phyloP scores from a whole-genome alignment of 805 yeast species.

The Ogataea naganishii region DNA sequence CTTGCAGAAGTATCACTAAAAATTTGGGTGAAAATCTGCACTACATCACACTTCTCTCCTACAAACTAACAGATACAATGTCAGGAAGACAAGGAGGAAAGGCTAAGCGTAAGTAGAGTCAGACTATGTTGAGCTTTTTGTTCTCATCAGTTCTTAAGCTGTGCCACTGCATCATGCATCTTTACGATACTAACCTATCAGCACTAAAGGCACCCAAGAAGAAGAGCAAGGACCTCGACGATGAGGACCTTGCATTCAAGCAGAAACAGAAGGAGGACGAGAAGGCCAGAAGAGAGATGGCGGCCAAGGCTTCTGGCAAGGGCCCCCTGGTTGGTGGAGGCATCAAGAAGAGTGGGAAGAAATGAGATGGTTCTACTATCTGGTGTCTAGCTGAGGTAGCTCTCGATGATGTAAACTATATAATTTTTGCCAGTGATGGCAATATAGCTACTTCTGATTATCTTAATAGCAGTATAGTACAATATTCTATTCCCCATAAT shows the following conservation, averaged over 20 bases:
- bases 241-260: conserved; percentile 84
- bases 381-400: no score
- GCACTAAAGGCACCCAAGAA: conserved; percentile 78
- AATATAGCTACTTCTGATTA: no score
- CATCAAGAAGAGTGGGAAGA: conserved; percentile 80
- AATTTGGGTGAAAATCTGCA: no score
- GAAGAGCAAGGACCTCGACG: conserved; percentile 66
- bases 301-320: conserved; percentile 77
- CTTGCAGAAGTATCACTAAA: no score
- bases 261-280: conserved; percentile 94
- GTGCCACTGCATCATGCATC: not conserved
- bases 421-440: no score
- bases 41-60: no score
- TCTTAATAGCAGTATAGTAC: no score
- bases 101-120: conserved; percentile 59
- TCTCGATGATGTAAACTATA: no score
- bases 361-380: no score
- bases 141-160: not conserved
- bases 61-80: conserved; percentile 38
- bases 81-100: conserved; percentile 98
- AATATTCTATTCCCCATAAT: no score
- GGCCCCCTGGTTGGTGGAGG: conserved; percentile 94
- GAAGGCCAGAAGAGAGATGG: conserved; percentile 85
- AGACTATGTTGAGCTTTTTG: not conserved
- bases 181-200: conserved; percentile 9